Conservation (phyloP, 371 early-diverging fungal species). For the Cladochytrium tenue region DNA sequence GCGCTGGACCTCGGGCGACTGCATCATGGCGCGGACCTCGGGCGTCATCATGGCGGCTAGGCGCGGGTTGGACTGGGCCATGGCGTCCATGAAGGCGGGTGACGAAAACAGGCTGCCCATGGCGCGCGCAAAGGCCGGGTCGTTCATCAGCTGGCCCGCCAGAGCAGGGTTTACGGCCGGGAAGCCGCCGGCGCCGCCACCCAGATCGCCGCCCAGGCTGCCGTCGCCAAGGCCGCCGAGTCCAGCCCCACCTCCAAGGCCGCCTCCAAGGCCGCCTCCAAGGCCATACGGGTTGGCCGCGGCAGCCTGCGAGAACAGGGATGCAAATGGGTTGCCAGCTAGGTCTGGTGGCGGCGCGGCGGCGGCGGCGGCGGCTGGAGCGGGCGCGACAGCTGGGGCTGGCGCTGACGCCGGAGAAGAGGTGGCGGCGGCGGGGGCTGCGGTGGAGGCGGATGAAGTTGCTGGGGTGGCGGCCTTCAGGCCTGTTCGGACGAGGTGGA, state of each 20-base stretch:
- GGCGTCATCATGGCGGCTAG: slow-evolving; percentile 78
- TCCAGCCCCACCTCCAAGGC: too few relatives aligned
- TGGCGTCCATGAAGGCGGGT: slow-evolving; percentile 79
- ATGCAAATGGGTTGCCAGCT: slow-evolving; percentile 28
- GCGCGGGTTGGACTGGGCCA: slow-evolving; percentile 81
- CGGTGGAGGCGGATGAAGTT: slow-evolving; percentile 26
- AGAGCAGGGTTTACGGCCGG: too few relatives aligned
- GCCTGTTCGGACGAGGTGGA: slow-evolving; percentile 24
- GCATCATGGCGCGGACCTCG: slow-evolving; percentile 70
- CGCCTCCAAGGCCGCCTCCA: slow-evolving; percentile 32
- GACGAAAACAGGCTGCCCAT: slow-evolving; percentile 74
- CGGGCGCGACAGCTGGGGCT: slow-evolving; percentile 31
- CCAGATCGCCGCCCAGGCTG: too few relatives aligned
- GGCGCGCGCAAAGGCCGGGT: slow-evolving; percentile 81
- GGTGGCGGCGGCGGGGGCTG: slow-evolving; percentile 26
- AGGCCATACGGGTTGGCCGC: slow-evolving; percentile 53
- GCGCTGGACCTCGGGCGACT: slow-evolving; percentile 77
- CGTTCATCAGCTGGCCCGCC: slow-evolving; percentile 67
- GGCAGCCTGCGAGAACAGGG: slow-evolving; percentile 16
- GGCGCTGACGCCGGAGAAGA: slow-evolving; percentile 26
- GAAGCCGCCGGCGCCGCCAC: too few relatives aligned
- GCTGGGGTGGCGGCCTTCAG: slow-evolving; percentile 33
- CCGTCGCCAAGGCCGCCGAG: too few relatives aligned
- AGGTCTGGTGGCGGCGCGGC: slow-evolving; percentile 46
- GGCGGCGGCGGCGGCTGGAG: slow-evolving; percentile 30